Evolutionary conservation across 441 rosid genomes (phyloP), one percentile per base, ranked within the genome.

Genomic region (Gossypium schwendimanii): DNA sequence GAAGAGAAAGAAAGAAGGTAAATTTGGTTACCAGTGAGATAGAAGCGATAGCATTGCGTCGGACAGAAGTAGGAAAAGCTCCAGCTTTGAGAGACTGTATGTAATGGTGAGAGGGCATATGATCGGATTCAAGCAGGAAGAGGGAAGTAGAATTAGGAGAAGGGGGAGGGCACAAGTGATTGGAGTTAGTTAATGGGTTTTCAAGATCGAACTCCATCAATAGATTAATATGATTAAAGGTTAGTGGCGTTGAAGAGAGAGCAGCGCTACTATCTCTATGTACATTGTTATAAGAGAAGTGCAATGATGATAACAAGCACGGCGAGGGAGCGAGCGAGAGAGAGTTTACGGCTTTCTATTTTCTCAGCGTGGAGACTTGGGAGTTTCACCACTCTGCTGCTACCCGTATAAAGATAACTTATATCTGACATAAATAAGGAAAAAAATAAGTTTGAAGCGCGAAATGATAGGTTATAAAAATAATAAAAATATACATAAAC

Each of bases 141-240:
- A 87, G 86, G 60, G 83, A 70, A 26, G 33, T 31, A 4, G 78
- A 45, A 55, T 76, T 2, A 12, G 61, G 23, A 6, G 79, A 0
- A 12, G 61, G 14, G n/a, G 52, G 65, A 20, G 28, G 49, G 77
- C 73, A 74, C 45, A 36, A 63, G 59, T 72, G 75, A 9, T 53
- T 71, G 67, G 70, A 20, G 18, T 74, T 70, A 5, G 82, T 73
- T 23, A 87, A 75, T 49, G 94, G 94, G 74, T 85, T 79, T 81
- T 86, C 90, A 18, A 89, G 89, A 76, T 82, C 81, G 72, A 84
- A 84, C 79, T 85, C 94, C 94, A 89, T 89, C 52, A 73, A 28
- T 47, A 5, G 39, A 54, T 55, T 33, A 20, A 5, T 2, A 11
- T 3, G 24, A 79, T 70, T 57, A 59, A 26, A 70, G 52, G 52